These are phyloP conservation scores for Apiotrichum gracile DNA, from an alignment of 1,284 basidiomycete species.

Conservation along the genomic window DNA sequence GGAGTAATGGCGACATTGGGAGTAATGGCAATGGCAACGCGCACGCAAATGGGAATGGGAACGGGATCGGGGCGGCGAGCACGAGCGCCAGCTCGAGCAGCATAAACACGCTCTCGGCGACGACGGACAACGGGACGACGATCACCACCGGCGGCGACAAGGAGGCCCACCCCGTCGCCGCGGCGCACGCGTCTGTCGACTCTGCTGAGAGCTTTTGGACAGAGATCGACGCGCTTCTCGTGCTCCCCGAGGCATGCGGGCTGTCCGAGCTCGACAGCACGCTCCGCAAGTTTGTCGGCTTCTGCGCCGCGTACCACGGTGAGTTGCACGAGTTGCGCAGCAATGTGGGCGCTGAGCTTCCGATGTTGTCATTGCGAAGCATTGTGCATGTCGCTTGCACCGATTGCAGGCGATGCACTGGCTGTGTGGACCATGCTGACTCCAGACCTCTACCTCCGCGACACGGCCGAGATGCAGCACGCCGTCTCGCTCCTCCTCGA, in stretches of 20 bases:
- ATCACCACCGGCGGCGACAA: background rate
- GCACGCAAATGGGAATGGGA: background rate
- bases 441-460: constrained; percentile 74
- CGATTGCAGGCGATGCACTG: too few relatives aligned
- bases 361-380: too few relatives aligned
- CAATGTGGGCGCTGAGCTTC: too few relatives aligned
- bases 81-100: background rate
- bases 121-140: too few relatives aligned
- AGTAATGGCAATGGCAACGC: background rate
- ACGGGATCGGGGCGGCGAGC: background rate
- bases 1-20: background rate
- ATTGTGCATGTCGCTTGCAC: too few relatives aligned
- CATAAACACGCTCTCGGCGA: too few relatives aligned
- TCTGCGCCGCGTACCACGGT: constrained; percentile 82
- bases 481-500: constrained; percentile 67
- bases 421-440: background rate
- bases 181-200: background rate
- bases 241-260: constrained; percentile 60
- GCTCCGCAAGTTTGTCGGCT: constrained; percentile 64
- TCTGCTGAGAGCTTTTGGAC: constrained; percentile 6
- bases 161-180: background rate
- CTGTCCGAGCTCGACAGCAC: constrained; percentile 70
- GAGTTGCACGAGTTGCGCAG: too few relatives aligned
- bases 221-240: constrained; percentile 81
- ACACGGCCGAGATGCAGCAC: constrained; percentile 70